These are phyloP conservation scores for Tarenaya hassleriana DNA, from an alignment of 345 rosid genomes.

Conservation along the genomic window DNA sequence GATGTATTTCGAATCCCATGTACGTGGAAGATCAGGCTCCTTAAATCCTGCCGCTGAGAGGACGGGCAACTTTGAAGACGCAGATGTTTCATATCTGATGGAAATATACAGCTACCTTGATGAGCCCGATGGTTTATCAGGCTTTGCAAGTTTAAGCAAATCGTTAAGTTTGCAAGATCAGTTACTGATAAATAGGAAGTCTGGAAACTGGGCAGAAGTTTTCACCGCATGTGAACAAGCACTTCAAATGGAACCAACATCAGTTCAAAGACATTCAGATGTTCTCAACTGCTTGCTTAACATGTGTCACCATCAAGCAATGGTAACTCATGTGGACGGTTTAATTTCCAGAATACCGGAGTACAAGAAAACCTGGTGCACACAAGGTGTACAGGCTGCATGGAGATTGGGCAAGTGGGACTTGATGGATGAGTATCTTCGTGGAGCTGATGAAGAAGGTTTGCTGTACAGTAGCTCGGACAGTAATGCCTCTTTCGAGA, in stretches of 20 bases:
- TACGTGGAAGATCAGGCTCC: slow-evolving; percentile 77
- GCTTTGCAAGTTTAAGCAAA: slow-evolving; percentile 81
- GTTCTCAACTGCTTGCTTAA: slow-evolving; percentile 86
- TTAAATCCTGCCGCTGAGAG: slow-evolving; percentile 91
- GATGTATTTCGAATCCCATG: slow-evolving; percentile 96
- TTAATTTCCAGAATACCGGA: slow-evolving; percentile 79
- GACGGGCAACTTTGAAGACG: slow-evolving; percentile 79
- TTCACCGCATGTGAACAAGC: slow-evolving; percentile 93
- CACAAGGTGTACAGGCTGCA: slow-evolving; percentile 99
- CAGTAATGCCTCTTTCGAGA: slow-evolving; percentile 93
- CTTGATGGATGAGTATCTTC: slow-evolving; percentile 92
- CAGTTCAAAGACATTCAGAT: slow-evolving; percentile 90
- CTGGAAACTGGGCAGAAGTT: slow-evolving; percentile 97
- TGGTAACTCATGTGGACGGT: slow-evolving; percentile 95
- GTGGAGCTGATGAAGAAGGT: slow-evolving; percentile 80
- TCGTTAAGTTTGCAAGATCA: slow-evolving; percentile 81
- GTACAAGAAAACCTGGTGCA: slow-evolving; percentile 96
- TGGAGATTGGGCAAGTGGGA: slow-evolving; percentile 99
- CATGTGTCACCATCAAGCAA: slow-evolving; percentile 98
- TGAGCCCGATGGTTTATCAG: slow-evolving; percentile 92
- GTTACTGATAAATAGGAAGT: slow-evolving; percentile 71
- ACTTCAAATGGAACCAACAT: slow-evolving; percentile 88
- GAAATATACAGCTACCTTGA: slow-evolving; percentile 90
- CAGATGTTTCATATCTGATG: slow-evolving; percentile 87
- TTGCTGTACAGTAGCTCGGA: slow-evolving; percentile 81